Evolutionary conservation across 164 flowering plant genomes (phyloP).

Genomic region (Santalum album): DNA sequence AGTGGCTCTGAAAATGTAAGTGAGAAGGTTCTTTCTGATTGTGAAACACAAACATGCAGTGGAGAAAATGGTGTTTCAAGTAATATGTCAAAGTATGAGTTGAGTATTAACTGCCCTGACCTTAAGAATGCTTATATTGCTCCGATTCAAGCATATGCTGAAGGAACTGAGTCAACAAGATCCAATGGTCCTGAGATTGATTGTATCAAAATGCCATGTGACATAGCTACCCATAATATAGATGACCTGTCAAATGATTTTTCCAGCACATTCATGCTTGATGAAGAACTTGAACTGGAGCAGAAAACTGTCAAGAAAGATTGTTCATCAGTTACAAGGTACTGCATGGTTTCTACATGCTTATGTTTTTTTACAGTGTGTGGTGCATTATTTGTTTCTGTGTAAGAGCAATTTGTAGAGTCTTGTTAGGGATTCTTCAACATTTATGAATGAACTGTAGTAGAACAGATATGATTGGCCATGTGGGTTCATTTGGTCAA

Average conservation of each 20-base stretch:
- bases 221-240: conserved; percentile 11
- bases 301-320: conserved; percentile 27
- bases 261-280: conserved; percentile 69
- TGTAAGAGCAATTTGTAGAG: too few species aligned
- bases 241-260: conserved; percentile 42
- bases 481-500: too few species aligned
- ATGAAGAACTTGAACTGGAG: conserved; percentile 85
- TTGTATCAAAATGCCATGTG: conserved; percentile 10
- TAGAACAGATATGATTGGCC: too few species aligned
- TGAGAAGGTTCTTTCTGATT: conserved; percentile 10
- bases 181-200: conserved; percentile 11
- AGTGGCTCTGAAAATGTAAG: conserved; percentile 9
- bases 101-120: conserved; percentile 7
- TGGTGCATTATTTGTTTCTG: too few species aligned
- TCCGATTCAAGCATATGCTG: conserved; percentile 8
- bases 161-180: conserved; percentile 14
- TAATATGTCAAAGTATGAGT: conserved; percentile 7
- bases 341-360: conserved; percentile 1
- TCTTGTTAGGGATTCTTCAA: too few species aligned
- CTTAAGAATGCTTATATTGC: not conserved
- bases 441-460: too few species aligned
- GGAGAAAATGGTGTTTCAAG: conserved; percentile 12
- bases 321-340: conserved; percentile 42
- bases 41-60: conserved; percentile 9
- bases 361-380: too few species aligned